Base-by-base conservation (phyloP, 169 alveolate genomes). In the Nephromyces sp. region DNA sequence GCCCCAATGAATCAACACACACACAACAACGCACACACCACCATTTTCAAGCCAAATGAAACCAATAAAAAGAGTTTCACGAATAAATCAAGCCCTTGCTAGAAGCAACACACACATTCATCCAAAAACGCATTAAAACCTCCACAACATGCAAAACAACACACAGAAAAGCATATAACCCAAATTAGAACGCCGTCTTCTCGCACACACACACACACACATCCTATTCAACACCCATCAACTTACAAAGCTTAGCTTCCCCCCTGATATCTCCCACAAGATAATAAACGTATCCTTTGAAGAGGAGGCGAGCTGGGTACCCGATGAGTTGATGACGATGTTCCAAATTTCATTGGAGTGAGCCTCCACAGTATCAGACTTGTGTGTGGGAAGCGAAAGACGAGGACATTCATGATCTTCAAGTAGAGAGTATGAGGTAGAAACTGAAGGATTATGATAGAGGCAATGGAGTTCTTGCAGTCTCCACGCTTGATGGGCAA, bases 401-500 rank as follows among this genome's bases (percentile, higher is more conserved):
- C 28, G 15, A 8, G 68, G 68, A 62, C 68, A 62, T 8, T 8
- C n/a, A n/a, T 62, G 68, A n/a, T 62, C 68, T 8, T 15, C 66
- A 62, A 8, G n/a, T 8, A 62, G 68, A 62, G 68, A 8, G 8
- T 8, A 62, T 62, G 15, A 15, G 25, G 15, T 43, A n/a, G 15
- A 15, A 43, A 43, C 57, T 15, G 57, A 43, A 53, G 2, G 66
- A 27, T 25, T 8, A 32, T 65, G 53, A 65, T 24, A 32, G 15
- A 2, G 8, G 6, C 66, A 5, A 8, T 2, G 43, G 22, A 25
- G 2, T 32, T 65, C 71, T 25, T 65, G 71, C 8, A 28, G 6
- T 32, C 33, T 65, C 71, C 71, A 65, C 33, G 71, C 71, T 32
- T 65, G 71, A 5, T 65, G 66, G 5, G 27, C 34, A 2, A 53